A percentile compares a stretch with the other conserved stretches of the same genome.
phyloP scores from a whole-genome alignment of 148 eudicot genomes.

The Beta vulgaris region DNA sequence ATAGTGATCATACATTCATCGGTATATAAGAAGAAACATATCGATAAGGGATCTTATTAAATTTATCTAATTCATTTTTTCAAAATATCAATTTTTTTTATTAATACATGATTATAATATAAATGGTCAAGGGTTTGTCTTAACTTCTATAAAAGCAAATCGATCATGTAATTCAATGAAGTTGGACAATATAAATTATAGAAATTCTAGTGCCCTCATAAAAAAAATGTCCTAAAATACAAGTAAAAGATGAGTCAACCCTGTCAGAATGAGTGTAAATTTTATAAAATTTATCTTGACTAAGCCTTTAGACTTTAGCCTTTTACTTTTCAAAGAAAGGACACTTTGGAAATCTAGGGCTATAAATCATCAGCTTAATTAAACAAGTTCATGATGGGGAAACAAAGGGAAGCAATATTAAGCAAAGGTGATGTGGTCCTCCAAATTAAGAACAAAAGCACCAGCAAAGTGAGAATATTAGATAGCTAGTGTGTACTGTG shows the following conservation, averaged over 20 bases:
- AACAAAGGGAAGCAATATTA: slow-evolving; percentile 2
- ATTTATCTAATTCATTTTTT: too few species aligned
- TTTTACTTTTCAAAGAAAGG: not conserved
- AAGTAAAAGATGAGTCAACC: not conserved
- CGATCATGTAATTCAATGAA: too few species aligned
- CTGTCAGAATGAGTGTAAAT: not conserved
- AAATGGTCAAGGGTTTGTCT: too few species aligned
- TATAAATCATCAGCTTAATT: slow-evolving; percentile 20
- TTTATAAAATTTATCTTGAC: not conserved
- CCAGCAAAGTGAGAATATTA: slow-evolving; percentile 23
- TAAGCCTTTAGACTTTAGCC: not conserved
- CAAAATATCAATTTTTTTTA: too few species aligned
- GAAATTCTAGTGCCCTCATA: too few species aligned
- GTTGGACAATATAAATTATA: too few species aligned
- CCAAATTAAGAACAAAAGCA: slow-evolving; percentile 13
- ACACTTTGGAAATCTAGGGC: slow-evolving; percentile 22
- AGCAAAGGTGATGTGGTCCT: slow-evolving; percentile 28
- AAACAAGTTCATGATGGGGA: slow-evolving; percentile 14
- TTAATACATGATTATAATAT: too few species aligned
- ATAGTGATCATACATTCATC: too few species aligned
- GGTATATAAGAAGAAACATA: too few species aligned
- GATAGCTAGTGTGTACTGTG: slow-evolving; percentile 21
- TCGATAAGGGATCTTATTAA: too few species aligned
- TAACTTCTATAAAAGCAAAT: too few species aligned
- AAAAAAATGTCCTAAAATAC: too few species aligned